Conservation (phyloP, 805 yeast genomes). For the Saturnispora dispora region DNA sequence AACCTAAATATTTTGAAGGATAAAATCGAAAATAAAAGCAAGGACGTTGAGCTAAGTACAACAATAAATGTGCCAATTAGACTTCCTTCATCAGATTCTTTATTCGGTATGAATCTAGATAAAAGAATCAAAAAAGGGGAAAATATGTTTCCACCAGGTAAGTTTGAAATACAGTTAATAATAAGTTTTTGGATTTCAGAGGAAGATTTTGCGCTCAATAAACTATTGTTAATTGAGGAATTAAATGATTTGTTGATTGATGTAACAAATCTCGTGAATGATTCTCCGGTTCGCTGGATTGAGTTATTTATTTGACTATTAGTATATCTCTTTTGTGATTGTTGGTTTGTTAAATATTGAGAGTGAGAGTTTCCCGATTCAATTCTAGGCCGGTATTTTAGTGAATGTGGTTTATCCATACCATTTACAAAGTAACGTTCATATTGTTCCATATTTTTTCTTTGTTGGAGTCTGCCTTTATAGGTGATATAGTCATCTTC, state of each 20-base stretch:
- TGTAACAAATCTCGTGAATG: background rate
- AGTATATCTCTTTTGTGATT: background rate
- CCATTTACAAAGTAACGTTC: constrained; percentile 13
- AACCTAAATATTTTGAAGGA: background rate
- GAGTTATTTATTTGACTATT: background rate
- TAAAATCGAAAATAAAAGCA: background rate
- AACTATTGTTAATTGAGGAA: background rate
- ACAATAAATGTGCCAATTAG: constrained; percentile 7
- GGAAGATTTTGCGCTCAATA: constrained; percentile 6
- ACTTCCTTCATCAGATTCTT: constrained; percentile 6
- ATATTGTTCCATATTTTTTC: constrained; percentile 8
- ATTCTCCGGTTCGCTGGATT: background rate
- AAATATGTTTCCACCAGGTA: constrained; percentile 7
- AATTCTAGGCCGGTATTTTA: background rate
- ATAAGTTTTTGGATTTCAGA: constrained; percentile 8
- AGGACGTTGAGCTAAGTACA: background rate
- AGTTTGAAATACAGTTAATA: background rate
- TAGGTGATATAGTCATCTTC: background rate
- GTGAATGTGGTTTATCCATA: background rate
- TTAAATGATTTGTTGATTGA: background rate
- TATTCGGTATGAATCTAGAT: constrained; percentile 6
- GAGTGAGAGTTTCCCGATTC: background rate
- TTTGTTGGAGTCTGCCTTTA: background rate
- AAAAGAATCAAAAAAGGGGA: constrained; percentile 6
- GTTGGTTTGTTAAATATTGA: background rate